These are phyloP conservation scores for Nissolia schottii DNA, from an alignment of 306 rosid species.

Conservation along the genomic window DNA sequence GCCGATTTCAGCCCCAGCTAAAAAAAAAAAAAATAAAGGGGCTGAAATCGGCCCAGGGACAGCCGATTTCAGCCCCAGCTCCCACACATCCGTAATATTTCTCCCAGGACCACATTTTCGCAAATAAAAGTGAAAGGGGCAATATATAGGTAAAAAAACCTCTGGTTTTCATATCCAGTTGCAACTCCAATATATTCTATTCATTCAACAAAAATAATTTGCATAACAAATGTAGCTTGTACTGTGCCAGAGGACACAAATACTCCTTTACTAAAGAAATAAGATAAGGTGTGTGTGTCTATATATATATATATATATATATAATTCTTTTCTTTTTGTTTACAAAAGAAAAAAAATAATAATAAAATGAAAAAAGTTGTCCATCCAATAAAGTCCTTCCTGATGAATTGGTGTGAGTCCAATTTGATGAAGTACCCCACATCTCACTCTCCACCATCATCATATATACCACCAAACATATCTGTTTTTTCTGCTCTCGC, in stretches of 20 bases:
- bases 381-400: slow-evolving; percentile 58
- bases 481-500: slow-evolving; percentile 24
- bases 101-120: too few species aligned
- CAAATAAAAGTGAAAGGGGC: too few species aligned
- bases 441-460: slow-evolving; percentile 39
- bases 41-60: too few species aligned
- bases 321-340: neutral
- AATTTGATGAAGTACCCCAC: slow-evolving; percentile 48
- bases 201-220: neutral
- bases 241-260: slow-evolving; percentile 27
- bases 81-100: too few species aligned
- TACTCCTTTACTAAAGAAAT: neutral
- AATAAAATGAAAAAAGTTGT: slow-evolving; percentile 35
- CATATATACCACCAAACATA: slow-evolving; percentile 54
- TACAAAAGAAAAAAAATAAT: neutral
- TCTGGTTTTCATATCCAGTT: too few species aligned
- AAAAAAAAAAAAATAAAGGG: too few species aligned
- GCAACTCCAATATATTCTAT: neutral
- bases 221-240: slow-evolving; percentile 19
- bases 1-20: too few species aligned
- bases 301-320: slow-evolving; percentile 15
- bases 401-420: slow-evolving; percentile 59
- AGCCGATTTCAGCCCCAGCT: too few species aligned
- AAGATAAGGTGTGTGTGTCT: slow-evolving; percentile 34
- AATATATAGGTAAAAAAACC: too few species aligned